Conservation (phyloP, 2,329 filamentous ascomycete genomes). For the Sclerotinia subarctica region DNA sequence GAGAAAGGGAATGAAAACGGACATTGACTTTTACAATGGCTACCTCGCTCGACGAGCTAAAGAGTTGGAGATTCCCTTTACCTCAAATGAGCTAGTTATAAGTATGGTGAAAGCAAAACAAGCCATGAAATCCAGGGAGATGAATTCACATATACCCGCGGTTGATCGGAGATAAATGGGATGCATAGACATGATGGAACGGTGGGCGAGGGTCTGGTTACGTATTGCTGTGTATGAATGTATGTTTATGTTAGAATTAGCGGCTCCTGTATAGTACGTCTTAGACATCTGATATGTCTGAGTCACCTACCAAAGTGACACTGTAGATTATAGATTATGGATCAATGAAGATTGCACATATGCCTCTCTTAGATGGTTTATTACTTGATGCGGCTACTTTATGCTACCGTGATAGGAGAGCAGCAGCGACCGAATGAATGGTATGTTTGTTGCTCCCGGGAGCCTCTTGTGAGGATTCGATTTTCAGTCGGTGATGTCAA, state of each 20-base stretch:
- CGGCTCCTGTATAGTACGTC: slow-evolving; percentile 18
- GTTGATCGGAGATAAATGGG: slow-evolving; percentile 11
- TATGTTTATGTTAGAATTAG: slow-evolving; percentile 19
- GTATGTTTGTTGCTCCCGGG: not conserved
- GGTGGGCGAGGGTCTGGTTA: not conserved
- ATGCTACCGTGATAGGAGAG: not conserved
- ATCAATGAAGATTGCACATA: slow-evolving; percentile 7
- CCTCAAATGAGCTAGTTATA: slow-evolving; percentile 70
- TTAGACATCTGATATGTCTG: slow-evolving; percentile 12
- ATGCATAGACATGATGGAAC: not conserved
- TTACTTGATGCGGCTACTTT: too few species aligned
- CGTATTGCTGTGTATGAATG: slow-evolving; percentile 3
- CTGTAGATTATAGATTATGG: slow-evolving; percentile 8
- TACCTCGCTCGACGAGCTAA: slow-evolving; percentile 75
- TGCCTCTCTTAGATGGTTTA: not conserved
- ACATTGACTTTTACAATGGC: slow-evolving; percentile 83
- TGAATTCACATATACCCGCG: slow-evolving; percentile 34
- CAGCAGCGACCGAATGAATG: not conserved
- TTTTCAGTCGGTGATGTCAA: not conserved
- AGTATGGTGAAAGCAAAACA: slow-evolving; percentile 71
- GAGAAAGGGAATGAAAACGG: slow-evolving; percentile 59
- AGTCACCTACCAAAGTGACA: slow-evolving; percentile 11
- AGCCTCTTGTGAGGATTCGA: too few species aligned
- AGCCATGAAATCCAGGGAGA: slow-evolving; percentile 30
- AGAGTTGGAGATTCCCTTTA: slow-evolving; percentile 68